Evolutionary conservation across 2,329 filamentous ascomycete species (phyloP).

Genomic region (Remersonia thermophila): DNA sequence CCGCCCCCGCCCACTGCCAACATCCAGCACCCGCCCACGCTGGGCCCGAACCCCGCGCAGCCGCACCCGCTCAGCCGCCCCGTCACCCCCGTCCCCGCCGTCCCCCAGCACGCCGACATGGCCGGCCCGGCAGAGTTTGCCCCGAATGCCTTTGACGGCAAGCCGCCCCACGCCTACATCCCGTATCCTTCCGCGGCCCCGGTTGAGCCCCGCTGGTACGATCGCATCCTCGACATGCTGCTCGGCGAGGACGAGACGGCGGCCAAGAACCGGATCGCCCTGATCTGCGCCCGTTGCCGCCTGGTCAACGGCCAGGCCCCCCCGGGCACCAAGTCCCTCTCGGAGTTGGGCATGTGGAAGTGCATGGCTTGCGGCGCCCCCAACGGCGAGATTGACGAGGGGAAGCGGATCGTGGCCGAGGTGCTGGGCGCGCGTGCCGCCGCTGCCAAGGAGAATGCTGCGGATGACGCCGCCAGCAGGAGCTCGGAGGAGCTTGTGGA

Average conservation of each 20-base stretch:
- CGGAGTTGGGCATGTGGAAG: conserved; percentile 76
- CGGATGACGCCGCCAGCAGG: conserved; percentile 9
- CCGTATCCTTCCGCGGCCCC: conserved; percentile 20
- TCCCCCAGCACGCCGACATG: conserved; percentile 19
- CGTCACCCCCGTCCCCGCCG: conserved; percentile 8
- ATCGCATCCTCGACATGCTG: conserved; percentile 80
- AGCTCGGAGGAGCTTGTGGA: conserved; percentile 15
- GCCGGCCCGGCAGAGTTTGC: conserved; percentile 54
- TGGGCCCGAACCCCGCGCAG: conserved; percentile 20
- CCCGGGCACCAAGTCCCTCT: conserved; percentile 63
- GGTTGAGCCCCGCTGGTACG: conserved; percentile 67
- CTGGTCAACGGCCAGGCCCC: conserved; percentile 94
- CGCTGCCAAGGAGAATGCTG: conserved; percentile 14
- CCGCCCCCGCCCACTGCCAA: conserved; percentile 52
- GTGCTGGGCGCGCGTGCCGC: conserved; percentile 30
- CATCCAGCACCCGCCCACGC: conserved; percentile 33
- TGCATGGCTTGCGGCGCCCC: conserved; percentile 72
- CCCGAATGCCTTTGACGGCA: conserved; percentile 50
- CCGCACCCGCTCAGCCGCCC: conserved; percentile 11
- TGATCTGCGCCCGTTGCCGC: conserved; percentile 72
- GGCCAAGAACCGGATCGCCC: conserved; percentile 76
- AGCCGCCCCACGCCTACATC: conserved; percentile 17
- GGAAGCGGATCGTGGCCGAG: conserved; percentile 57
- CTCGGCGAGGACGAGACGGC: conserved; percentile 91
- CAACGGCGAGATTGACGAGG: conserved; percentile 75